A percentile compares a stretch with the other conserved stretches of the same genome.
phyloP scores from a whole-genome alignment of 2,329 filamentous ascomycete genomes.

The Meredithiella fracta region DNA sequence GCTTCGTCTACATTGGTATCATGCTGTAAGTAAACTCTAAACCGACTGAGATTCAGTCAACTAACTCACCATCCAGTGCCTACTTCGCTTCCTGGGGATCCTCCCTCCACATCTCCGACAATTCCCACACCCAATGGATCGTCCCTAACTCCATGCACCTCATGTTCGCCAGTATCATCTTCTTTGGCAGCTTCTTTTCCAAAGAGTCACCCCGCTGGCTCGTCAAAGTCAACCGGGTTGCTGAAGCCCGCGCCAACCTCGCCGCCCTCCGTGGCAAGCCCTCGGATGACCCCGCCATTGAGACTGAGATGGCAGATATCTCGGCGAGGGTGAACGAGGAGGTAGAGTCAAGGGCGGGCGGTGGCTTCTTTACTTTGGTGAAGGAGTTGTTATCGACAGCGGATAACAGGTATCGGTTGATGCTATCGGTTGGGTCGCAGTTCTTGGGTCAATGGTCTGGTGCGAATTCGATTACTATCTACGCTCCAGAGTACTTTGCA shows the following conservation, averaged over 20 bases:
- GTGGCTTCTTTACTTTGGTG: slow-evolving; percentile 46
- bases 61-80: slow-evolving; percentile 23
- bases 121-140: slow-evolving; percentile 37
- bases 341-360: slow-evolving; percentile 51
- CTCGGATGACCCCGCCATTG: slow-evolving; percentile 44
- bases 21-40: slow-evolving; percentile 31
- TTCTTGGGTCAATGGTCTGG: slow-evolving; percentile 60
- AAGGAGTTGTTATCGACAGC: slow-evolving; percentile 52
- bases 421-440: slow-evolving; percentile 51
- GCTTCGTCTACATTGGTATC: slow-evolving; percentile 55
- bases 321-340: slow-evolving; percentile 51
- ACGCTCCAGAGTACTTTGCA: slow-evolving; percentile 56
- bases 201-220: slow-evolving; percentile 56
- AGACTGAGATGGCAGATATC: slow-evolving; percentile 32
- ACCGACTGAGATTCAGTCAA: not conserved
- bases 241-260: slow-evolving; percentile 40
- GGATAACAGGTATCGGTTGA: slow-evolving; percentile 57
- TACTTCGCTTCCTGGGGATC: slow-evolving; percentile 59
- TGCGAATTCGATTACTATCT: slow-evolving; percentile 58
- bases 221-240: slow-evolving; percentile 44
- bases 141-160: slow-evolving; percentile 61
- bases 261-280: slow-evolving; percentile 44
- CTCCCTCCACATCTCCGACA: slow-evolving; percentile 31
- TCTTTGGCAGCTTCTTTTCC: slow-evolving; percentile 51
- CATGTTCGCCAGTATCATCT: slow-evolving; percentile 59